A percentile compares a stretch with the other conserved stretches of the same genome.
Conservation (phyloP, 1,284 basidiomycete species). For the Bjerkandera adusta region DNA sequence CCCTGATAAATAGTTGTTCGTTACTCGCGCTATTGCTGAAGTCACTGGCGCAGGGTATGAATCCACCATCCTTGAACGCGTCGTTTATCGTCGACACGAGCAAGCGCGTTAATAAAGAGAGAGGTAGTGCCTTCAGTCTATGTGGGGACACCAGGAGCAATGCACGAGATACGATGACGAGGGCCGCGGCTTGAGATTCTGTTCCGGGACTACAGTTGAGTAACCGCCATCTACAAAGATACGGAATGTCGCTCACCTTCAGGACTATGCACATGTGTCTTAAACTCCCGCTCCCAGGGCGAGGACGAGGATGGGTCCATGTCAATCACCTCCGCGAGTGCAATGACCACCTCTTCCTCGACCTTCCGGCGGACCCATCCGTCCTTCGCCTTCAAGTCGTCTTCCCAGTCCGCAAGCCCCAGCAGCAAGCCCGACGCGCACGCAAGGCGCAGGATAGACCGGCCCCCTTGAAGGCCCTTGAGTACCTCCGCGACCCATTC, state of each 20-base stretch:
- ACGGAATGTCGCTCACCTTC: conserved; percentile 19
- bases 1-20: no score
- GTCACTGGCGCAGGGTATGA: no score
- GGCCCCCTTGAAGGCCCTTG: conserved; percentile 62
- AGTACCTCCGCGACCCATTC: conserved; percentile 59
- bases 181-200: conserved; percentile 29
- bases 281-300: conserved; percentile 68
- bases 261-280: conserved; percentile 40
- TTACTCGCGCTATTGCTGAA: no score
- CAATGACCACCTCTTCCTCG: conserved; percentile 64
- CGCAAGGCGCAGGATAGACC: conserved; percentile 55
- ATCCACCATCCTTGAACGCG: conserved; percentile 49
- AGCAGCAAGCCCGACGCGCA: conserved; percentile 61
- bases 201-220: conserved; percentile 9
- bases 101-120: conserved; percentile 5
- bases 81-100: conserved; percentile 49
- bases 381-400: conserved; percentile 25
- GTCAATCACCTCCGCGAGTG: conserved; percentile 71
- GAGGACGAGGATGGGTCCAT: conserved; percentile 36
- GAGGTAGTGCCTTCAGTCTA: conserved; percentile 56
- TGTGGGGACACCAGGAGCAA: conserved; percentile 47
- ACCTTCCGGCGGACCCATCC: conserved; percentile 34
- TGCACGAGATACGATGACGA: conserved; percentile 58
- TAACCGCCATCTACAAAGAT: no score
- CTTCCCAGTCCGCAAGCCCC: conserved; percentile 55